Evolutionary conservation across 1,139 yeast genomes (phyloP), one percentile per base, ranked within the genome.

Genomic region (Wickerhamomyces sp.): DNA sequence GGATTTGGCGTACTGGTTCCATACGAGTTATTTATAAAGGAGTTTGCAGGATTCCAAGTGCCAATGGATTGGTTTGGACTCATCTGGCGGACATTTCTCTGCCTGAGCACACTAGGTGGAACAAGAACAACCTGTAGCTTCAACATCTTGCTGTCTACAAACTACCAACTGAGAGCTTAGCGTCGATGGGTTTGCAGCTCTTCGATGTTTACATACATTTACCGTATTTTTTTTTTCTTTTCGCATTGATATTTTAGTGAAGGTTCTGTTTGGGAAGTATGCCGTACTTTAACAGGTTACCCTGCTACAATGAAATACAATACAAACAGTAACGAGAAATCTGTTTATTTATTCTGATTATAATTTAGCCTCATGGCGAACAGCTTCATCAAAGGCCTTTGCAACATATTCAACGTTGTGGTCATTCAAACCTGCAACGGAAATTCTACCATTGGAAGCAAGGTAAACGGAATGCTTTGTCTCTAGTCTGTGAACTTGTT

Each of bases 401-500:
- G 96, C 96, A 32, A 89, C 93, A 53, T 77, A 70, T 42, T 74
- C 73, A 38, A 89, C 83, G 58, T 91, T 91, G 41, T 71, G 66
- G 33, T 82, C 81, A 62, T 87, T 91, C 60, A 91, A 74, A 19
- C 97, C 97, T 23, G 96, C 95, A 54, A 89, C 86, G 27, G 95
- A 84, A 42, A 94, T 93, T 62, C 98, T 80, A 34, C 98, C 97
- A 37, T 87, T 76, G 35, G 81, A 65, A 36, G 84, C 89, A 59
- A 84, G 58, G 55, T 83, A 84, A 37, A 89, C 79, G 16, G 82
- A 93, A 60, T 84, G 94, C 47, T 78, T 75, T 48, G 71, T 61
- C 56, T 87, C 95, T 42, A 89, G 72, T 47, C 85, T 72, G 39
- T 73, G 75, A 35, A 86, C 96, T 77, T 87, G 91, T 34, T 80